Conservation (phyloP, 2,329 filamentous ascomycete species). For the Aspergillus bombycis region DNA sequence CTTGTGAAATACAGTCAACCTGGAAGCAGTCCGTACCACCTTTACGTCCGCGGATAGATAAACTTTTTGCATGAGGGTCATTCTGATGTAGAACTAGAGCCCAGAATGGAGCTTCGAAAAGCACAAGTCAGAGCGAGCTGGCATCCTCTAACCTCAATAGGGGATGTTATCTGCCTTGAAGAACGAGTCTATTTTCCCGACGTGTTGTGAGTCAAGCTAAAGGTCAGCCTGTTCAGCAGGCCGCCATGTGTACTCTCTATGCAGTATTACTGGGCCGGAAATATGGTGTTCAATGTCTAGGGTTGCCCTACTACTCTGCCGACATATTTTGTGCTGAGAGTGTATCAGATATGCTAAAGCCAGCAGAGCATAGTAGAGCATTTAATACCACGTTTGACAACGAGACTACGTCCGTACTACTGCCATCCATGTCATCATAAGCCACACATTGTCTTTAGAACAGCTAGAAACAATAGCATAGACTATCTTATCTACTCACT, state of each 20-base stretch:
- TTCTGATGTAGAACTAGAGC: background rate
- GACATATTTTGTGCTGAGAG: too few relatives aligned
- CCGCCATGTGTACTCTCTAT: too few relatives aligned
- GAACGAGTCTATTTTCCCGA: background rate
- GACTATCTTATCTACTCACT: background rate
- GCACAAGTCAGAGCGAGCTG: too few relatives aligned
- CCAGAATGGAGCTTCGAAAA: background rate
- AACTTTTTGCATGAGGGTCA: background rate
- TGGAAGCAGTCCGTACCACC: background rate
- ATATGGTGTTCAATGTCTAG: too few relatives aligned
- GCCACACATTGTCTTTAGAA: background rate
- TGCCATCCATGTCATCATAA: background rate
- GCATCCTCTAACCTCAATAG: background rate
- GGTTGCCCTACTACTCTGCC: too few relatives aligned
- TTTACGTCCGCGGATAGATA: background rate
- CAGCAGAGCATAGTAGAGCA: background rate
- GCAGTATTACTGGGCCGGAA: too few relatives aligned
- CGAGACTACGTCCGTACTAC: background rate
- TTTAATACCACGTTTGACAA: background rate
- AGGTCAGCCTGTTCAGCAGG: too few relatives aligned
- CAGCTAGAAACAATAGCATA: background rate
- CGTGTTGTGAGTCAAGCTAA: background rate
- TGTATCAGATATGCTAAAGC: too few relatives aligned
- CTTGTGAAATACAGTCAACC: too few relatives aligned
- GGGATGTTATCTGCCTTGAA: background rate